These are phyloP conservation scores for Aschersonia sp. DNA, from an alignment of 2,329 filamentous ascomycete genomes.

Conservation along the genomic window DNA sequence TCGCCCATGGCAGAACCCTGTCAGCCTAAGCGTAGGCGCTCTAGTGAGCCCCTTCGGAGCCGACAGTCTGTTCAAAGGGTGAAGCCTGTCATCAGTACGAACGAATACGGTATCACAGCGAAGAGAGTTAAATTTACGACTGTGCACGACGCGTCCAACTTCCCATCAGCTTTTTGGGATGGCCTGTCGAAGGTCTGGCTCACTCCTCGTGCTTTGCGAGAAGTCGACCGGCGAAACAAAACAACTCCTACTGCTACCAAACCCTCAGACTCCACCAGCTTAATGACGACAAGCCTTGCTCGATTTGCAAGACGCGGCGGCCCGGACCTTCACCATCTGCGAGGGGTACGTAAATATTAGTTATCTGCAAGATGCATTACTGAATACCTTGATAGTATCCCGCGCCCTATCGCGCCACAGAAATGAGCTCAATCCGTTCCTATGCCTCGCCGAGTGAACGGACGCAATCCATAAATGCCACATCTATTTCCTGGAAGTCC, in stretches of 20 bases:
- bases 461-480: not conserved
- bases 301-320: not conserved
- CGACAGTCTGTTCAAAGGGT: too few species aligned
- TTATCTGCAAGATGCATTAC: not conserved
- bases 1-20: too few species aligned
- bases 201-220: not conserved
- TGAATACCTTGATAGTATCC: not conserved
- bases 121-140: too few species aligned
- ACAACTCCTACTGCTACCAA: not conserved
- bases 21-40: too few species aligned
- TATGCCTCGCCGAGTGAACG: not conserved
- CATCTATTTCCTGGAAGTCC: not conserved
- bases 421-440: not conserved
- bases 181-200: not conserved
- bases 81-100: too few species aligned
- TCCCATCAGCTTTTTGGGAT: not conserved
- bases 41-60: too few species aligned
- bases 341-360: not conserved
- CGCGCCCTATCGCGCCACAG: not conserved
- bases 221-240: not conserved
- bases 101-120: too few species aligned
- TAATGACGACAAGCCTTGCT: not conserved
- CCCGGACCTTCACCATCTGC: not conserved
- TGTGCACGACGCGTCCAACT: not conserved
- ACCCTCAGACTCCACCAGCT: not conserved